Evolutionary conservation across 2,329 filamentous ascomycete genomes (phyloP).

Genomic region (Diaporthe sp.): DNA sequence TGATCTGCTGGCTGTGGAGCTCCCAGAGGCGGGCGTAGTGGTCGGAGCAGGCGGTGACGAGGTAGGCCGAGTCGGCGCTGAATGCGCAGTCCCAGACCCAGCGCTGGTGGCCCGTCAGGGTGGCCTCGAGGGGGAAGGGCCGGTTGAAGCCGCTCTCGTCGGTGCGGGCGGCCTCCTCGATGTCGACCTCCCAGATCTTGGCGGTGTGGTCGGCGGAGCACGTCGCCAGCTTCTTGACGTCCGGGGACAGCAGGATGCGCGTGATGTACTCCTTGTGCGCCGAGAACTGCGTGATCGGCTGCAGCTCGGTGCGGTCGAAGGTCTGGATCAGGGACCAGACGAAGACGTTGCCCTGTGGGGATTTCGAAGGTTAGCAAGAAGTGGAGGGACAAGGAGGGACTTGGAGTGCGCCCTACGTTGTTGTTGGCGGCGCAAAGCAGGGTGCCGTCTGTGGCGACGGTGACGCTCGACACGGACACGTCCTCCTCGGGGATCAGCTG

Average conservation of each 20-base stretch:
- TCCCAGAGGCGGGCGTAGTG: slow-evolving; percentile 96
- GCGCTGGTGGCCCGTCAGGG: slow-evolving; percentile 88
- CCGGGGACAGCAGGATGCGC: slow-evolving; percentile 89
- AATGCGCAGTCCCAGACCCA: slow-evolving; percentile 99
- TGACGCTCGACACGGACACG: slow-evolving; percentile 92
- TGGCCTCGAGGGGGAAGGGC: slow-evolving; percentile 85
- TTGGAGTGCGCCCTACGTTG: slow-evolving; percentile 66
- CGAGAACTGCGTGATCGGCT: slow-evolving; percentile 89
- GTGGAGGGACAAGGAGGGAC: not conserved
- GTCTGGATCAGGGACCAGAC: slow-evolving; percentile 94
- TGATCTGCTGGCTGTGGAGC: slow-evolving; percentile 86
- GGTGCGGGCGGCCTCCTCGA: slow-evolving; percentile 59
- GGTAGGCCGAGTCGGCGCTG: slow-evolving; percentile 90
- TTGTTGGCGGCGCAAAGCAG: slow-evolving; percentile 95
- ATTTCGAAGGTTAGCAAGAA: slow-evolving; percentile 24
- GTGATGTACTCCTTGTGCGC: slow-evolving; percentile 95
- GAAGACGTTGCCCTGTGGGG: slow-evolving; percentile 87
- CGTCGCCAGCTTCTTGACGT: slow-evolving; percentile 93
- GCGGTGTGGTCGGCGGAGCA: slow-evolving; percentile 94
- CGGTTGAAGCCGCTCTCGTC: slow-evolving; percentile 56
- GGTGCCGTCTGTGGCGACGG: slow-evolving; percentile 93
- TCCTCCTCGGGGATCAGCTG: slow-evolving; percentile 97
- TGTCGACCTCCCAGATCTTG: slow-evolving; percentile 95
- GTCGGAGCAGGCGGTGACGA: slow-evolving; percentile 93
- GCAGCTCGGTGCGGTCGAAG: slow-evolving; percentile 83